These are phyloP conservation scores for Termitomyces sp. DNA, from an alignment of 768 basidiomycete species.

Conservation along the genomic window DNA sequence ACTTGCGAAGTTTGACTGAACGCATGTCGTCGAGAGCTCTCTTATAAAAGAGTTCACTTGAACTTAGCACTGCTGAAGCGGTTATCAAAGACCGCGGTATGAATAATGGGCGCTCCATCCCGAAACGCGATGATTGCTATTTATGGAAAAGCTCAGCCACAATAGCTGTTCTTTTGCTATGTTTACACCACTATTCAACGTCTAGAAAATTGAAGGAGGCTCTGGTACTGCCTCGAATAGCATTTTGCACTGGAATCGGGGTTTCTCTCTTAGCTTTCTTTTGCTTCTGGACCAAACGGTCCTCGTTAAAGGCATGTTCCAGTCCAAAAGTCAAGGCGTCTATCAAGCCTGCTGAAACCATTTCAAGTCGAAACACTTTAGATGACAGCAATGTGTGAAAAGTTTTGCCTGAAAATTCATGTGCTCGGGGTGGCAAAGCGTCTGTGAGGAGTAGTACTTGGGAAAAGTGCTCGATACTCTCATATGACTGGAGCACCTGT, in stretches of 20 bases:
- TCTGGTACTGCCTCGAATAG: conserved; percentile 4
- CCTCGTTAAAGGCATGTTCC: conserved; percentile 41
- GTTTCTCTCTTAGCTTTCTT: conserved; percentile 24
- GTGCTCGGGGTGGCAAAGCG: conserved; percentile 37
- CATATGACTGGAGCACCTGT: conserved; percentile 53
- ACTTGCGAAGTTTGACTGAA: no score
- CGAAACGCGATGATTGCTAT: no score
- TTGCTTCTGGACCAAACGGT: conserved; percentile 28
- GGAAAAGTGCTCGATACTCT: conserved; percentile 53
- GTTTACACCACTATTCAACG: not conserved
- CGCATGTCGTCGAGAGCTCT: no score
- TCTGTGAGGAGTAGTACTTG: conserved; percentile 55
- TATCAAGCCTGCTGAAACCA: conserved; percentile 34
- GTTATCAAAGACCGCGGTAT: no score
- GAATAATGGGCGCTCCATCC: no score
- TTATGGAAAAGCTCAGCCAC: no score
- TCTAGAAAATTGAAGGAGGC: conserved; percentile 39
- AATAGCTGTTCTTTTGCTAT: no score
- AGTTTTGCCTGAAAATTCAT: conserved; percentile 49
- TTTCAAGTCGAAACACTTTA: conserved; percentile 13
- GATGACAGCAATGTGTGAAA: conserved; percentile 51
- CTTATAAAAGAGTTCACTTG: not conserved
- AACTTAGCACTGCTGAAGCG: no score
- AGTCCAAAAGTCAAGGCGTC: conserved; percentile 41
- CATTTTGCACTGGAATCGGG: not conserved